phyloP scores from a whole-genome alignment of 1,284 basidiomycete species.

The Polyporus tsugae region DNA sequence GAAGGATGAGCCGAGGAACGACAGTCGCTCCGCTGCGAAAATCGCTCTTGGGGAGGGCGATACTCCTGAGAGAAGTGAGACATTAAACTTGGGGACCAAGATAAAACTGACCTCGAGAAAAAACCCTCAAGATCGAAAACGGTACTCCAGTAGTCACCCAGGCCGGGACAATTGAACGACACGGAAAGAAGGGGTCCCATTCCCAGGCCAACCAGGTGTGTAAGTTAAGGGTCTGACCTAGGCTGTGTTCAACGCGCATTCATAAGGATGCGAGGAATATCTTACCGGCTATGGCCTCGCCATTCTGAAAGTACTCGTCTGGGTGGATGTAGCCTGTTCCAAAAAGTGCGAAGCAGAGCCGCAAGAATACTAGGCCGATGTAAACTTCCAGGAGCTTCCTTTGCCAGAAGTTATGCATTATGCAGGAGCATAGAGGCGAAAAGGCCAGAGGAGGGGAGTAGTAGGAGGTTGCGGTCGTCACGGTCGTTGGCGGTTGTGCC shows the following conservation, averaged over 20 bases:
- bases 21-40: slow-evolving; percentile 43
- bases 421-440: background rate
- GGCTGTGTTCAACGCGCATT: background rate
- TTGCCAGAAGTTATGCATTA: background rate
- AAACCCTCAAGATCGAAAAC: slow-evolving; percentile 31
- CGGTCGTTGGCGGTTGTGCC: background rate
- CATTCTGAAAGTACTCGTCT: slow-evolving; percentile 53
- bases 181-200: slow-evolving; percentile 45
- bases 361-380: slow-evolving; percentile 34
- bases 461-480: background rate
- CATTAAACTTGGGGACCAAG: background rate
- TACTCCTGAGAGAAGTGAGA: slow-evolving; percentile 4
- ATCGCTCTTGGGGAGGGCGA: slow-evolving; percentile 35
- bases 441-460: background rate
- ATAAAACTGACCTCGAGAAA: slow-evolving; percentile 38
- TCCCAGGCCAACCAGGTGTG: slow-evolving; percentile 48
- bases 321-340: slow-evolving; percentile 52
- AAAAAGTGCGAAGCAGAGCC: slow-evolving; percentile 43
- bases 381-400: slow-evolving; percentile 23
- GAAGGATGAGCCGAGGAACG: slow-evolving; percentile 44
- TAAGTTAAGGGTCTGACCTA: slow-evolving; percentile 43
- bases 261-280: background rate
- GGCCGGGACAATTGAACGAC: slow-evolving; percentile 46
- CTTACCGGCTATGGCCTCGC: slow-evolving; percentile 48
- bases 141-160: slow-evolving; percentile 48